These are phyloP conservation scores for Fragaria nilgerrensis DNA, from an alignment of 306 rosid genomes.

Conservation along the genomic window DNA sequence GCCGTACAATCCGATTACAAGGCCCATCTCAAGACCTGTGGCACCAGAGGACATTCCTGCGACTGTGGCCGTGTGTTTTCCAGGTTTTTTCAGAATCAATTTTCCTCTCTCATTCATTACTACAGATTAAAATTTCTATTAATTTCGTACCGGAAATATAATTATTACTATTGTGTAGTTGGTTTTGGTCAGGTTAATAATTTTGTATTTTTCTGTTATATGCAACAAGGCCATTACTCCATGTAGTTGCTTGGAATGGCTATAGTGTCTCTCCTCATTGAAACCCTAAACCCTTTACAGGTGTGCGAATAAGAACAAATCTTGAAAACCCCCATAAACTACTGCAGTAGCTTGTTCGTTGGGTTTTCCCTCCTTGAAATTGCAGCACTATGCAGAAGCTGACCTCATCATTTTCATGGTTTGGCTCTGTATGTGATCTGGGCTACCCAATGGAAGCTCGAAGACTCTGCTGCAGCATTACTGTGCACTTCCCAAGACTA, in stretches of 20 bases:
- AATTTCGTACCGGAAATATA: neutral
- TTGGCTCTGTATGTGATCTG: slow-evolving; percentile 18
- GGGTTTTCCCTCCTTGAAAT: neutral
- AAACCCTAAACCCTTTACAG: slow-evolving; percentile 4
- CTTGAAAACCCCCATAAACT: neutral
- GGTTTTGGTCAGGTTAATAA: neutral
- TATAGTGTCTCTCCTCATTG: neutral
- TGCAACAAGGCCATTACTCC: neutral
- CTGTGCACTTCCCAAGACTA: neutral
- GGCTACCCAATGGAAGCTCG: slow-evolving; percentile 20
- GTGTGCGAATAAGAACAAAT: slow-evolving; percentile 9
- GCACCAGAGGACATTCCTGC: slow-evolving; percentile 97
- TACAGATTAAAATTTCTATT: neutral
- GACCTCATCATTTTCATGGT: slow-evolving; percentile 9
- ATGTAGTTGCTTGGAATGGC: neutral
- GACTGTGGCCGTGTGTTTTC: slow-evolving; percentile 99
- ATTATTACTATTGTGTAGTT: neutral
- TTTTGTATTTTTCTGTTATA: neutral
- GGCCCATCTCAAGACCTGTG: slow-evolving; percentile 97
- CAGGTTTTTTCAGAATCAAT: slow-evolving; percentile 43
- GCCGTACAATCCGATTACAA: slow-evolving; percentile 98
- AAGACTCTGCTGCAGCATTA: neutral
- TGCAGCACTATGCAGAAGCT: neutral
- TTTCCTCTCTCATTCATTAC: neutral
- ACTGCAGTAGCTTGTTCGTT: slow-evolving; percentile 10